A percentile compares a stretch with the other conserved stretches of the same genome.
phyloP scores from a whole-genome alignment of 2,329 filamentous ascomycete genomes.

The Ophiostoma australiae region DNA sequence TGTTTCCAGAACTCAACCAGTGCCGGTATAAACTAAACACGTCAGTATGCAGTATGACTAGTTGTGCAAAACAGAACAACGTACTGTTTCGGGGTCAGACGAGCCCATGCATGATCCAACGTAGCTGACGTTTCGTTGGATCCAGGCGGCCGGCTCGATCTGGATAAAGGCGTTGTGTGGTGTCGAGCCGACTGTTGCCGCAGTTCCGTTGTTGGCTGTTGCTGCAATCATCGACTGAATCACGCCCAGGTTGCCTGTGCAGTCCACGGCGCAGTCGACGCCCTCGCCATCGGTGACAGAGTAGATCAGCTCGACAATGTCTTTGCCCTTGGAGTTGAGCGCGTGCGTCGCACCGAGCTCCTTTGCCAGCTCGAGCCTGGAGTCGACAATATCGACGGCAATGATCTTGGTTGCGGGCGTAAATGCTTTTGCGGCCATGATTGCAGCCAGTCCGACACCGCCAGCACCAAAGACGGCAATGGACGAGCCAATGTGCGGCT shows the following conservation, averaged over 20 bases:
- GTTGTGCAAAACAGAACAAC: neutral
- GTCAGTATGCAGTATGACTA: neutral
- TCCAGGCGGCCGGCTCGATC: constrained; percentile 10
- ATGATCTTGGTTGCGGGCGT: constrained; percentile 36
- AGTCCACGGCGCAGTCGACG: constrained; percentile 1
- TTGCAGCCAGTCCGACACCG: constrained; percentile 39
- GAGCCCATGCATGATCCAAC: constrained; percentile 12
- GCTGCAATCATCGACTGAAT: constrained; percentile 12
- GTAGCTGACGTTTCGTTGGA: constrained; percentile 14
- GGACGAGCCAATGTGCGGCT: constrained; percentile 32
- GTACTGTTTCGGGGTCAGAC: constrained; percentile 3
- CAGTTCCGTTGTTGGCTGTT: neutral
- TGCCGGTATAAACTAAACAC: neutral
- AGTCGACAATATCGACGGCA: constrained; percentile 42
- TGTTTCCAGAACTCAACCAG: constrained; percentile 7
- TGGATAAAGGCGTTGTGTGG: neutral
- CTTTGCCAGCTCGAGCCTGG: constrained; percentile 40
- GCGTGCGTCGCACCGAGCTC: constrained; percentile 41
- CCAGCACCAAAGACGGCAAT: constrained; percentile 37
- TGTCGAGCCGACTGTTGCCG: neutral
- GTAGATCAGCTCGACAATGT: constrained; percentile 1
- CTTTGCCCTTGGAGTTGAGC: constrained; percentile 20
- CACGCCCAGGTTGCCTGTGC: constrained; percentile 10
- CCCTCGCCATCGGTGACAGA: constrained; percentile 9
- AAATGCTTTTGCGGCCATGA: constrained; percentile 37